A percentile compares a stretch with the other conserved stretches of the same genome.
These are phyloP conservation scores for Gossypium davidsonii DNA, from an alignment of 441 rosid genomes.

Conservation along the genomic window DNA sequence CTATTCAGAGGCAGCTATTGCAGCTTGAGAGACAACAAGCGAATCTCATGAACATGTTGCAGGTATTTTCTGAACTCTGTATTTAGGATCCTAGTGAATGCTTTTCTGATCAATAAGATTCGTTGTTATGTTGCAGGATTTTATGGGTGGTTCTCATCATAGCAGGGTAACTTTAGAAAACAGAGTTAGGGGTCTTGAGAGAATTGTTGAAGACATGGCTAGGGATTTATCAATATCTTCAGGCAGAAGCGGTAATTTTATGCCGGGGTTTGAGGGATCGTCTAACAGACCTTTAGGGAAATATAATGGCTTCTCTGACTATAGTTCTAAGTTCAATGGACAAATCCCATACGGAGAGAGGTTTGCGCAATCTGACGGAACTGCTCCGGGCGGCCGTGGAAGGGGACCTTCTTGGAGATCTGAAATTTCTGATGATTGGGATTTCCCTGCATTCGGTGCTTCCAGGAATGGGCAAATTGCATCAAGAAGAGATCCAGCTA, in stretches of 20 bases:
- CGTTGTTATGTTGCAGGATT: slow-evolving; percentile 52
- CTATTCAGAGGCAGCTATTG: slow-evolving; percentile 90
- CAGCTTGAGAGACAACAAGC: slow-evolving; percentile 92
- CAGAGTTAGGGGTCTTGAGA: slow-evolving; percentile 95
- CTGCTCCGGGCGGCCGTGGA: slow-evolving; percentile 52
- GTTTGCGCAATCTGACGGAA: slow-evolving; percentile 63
- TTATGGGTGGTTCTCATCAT: slow-evolving; percentile 97
- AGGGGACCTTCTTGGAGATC: slow-evolving; percentile 76
- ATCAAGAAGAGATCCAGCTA: slow-evolving; percentile 53
- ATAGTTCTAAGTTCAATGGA: slow-evolving; percentile 56
- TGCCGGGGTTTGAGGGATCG: slow-evolving; percentile 59
- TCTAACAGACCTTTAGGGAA: slow-evolving; percentile 52
- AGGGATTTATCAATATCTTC: slow-evolving; percentile 82
- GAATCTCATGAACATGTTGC: slow-evolving; percentile 91
- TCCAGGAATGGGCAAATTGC: slow-evolving; percentile 69
- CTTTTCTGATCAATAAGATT: slow-evolving; percentile 11
- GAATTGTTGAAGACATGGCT: slow-evolving; percentile 93
- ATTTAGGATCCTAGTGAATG: background rate
- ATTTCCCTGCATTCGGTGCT: slow-evolving; percentile 49
- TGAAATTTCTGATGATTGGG: slow-evolving; percentile 72
- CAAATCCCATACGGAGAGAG: slow-evolving; percentile 66
- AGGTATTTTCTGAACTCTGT: slow-evolving; percentile 44
- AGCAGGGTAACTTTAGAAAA: slow-evolving; percentile 88
- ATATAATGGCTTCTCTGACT: slow-evolving; percentile 66
- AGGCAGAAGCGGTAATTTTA: slow-evolving; percentile 60